These are phyloP conservation scores for Talaromyces sp. DNA, from an alignment of 2,329 filamentous ascomycete species.

Conservation along the genomic window DNA sequence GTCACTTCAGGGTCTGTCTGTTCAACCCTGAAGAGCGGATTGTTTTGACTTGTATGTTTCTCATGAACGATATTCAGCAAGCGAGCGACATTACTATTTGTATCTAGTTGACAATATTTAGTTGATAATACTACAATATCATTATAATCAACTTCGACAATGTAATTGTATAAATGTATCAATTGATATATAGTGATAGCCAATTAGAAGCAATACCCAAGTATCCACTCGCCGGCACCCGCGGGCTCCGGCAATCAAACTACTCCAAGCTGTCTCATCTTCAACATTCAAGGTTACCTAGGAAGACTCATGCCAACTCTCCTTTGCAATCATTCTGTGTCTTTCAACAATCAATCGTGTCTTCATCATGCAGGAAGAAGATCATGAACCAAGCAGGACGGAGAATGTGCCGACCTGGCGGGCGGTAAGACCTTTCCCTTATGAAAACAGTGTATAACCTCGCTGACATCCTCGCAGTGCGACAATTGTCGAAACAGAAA, in stretches of 20 bases:
- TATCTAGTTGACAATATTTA: background rate
- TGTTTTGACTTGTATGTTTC: background rate
- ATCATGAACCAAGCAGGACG: slow-evolving; percentile 3
- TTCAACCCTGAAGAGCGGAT: background rate
- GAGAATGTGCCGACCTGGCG: slow-evolving; percentile 18
- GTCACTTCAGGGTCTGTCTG: background rate
- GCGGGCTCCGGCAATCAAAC: slow-evolving; percentile 12
- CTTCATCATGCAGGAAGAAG: slow-evolving; percentile 13
- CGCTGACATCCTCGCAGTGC: slow-evolving; percentile 18
- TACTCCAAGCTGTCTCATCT: background rate
- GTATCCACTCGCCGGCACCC: slow-evolving; percentile 7
- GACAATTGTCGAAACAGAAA: slow-evolving; percentile 24
- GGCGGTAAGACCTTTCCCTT: slow-evolving; percentile 16
- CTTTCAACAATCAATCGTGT: background rate
- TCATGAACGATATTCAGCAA: slow-evolving; percentile 9
- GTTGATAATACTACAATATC: slow-evolving; percentile 1
- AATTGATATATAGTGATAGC: background rate
- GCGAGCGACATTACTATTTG: slow-evolving; percentile 8
- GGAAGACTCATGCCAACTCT: background rate
- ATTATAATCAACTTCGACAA: background rate
- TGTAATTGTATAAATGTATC: too few relatives aligned
- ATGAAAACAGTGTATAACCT: background rate
- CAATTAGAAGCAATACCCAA: background rate
- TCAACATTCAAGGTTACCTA: background rate
- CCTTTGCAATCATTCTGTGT: background rate